Evolutionary conservation across 1,284 basidiomycete genomes (phyloP).

Genomic region (Sphagnurus paluster): DNA sequence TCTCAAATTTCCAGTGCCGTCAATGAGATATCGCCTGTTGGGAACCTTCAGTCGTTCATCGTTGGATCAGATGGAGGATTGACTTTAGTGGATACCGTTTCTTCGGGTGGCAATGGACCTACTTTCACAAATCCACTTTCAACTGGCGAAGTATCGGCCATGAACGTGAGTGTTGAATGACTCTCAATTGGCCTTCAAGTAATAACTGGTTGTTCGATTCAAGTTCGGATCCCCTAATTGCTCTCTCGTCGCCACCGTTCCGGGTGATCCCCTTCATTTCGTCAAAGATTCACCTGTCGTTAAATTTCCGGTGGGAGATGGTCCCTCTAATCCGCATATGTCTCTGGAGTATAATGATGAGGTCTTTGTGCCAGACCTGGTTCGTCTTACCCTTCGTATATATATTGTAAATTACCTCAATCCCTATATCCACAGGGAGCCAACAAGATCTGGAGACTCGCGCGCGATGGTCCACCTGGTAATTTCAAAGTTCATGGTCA

Average conservation of each 20-base stretch:
- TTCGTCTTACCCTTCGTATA: conserved; percentile 17
- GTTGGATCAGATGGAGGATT: conserved; percentile 43
- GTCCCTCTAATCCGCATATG: conserved; percentile 58
- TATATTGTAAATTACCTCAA: conserved; percentile 2
- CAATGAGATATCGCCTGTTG: conserved; percentile 46
- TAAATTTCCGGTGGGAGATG: conserved; percentile 44
- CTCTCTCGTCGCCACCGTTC: conserved; percentile 45
- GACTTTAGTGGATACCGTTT: conserved; percentile 42
- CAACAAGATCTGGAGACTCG: conserved; percentile 62
- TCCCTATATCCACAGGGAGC: conserved; percentile 48
- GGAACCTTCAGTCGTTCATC: conserved; percentile 51
- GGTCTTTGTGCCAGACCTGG: conserved; percentile 57
- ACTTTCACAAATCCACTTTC: conserved; percentile 48
- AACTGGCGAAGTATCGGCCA: conserved; percentile 55
- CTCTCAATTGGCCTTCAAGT: neutral
- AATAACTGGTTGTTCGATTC: neutral
- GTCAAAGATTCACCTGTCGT: conserved; percentile 37
- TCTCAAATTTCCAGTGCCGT: conserved; percentile 37
- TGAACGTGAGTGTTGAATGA: conserved; percentile 42
- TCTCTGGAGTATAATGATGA: conserved; percentile 49
- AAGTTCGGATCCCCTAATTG: conserved; percentile 57
- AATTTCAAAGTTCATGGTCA: conserved; percentile 54
- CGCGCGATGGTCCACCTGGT: conserved; percentile 40
- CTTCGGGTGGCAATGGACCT: conserved; percentile 49
- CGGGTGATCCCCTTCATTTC: conserved; percentile 46